Percentiles rank a stretch among this genome's conserved stretches.
Evolutionary conservation across 1,139 yeast species (phyloP).

Genomic region (Candida albicans): DNA sequence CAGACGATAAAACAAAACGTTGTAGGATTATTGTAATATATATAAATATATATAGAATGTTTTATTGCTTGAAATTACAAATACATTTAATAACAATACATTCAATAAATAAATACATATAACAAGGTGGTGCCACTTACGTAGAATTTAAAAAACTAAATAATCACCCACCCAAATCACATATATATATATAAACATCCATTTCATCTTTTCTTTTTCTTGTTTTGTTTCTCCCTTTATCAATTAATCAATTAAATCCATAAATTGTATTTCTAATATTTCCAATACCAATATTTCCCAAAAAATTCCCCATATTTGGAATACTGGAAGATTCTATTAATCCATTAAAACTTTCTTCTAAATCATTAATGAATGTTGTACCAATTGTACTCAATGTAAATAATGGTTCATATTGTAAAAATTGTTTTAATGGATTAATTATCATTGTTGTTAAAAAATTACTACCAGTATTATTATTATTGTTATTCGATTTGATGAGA

Average conservation of each 20-base stretch:
- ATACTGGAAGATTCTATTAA: constrained; percentile 16
- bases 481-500: constrained; percentile 23
- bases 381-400: constrained; percentile 11
- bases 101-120: not conserved
- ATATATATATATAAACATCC: too few relatives aligned
- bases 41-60: not conserved
- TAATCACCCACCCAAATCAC: too few relatives aligned
- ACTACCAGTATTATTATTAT: too few relatives aligned
- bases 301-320: constrained; percentile 14
- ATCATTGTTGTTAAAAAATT: constrained; percentile 4
- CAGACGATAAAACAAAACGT: not conserved
- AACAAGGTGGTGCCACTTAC: not conserved
- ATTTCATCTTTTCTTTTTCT: too few relatives aligned
- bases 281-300: constrained; percentile 37
- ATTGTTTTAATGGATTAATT: not conserved
- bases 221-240: not conserved
- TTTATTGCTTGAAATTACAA: not conserved
- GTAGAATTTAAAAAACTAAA: too few relatives aligned
- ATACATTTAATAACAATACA: too few relatives aligned
- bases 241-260: constrained; percentile 18
- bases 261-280: constrained; percentile 27
- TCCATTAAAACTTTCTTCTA: constrained; percentile 16
- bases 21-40: constrained; percentile 2
- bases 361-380: constrained; percentile 12
- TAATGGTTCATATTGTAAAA: constrained; percentile 1